These are phyloP conservation scores for Lachancea mirantina DNA, from an alignment of 805 yeast genomes.

Conservation along the genomic window DNA sequence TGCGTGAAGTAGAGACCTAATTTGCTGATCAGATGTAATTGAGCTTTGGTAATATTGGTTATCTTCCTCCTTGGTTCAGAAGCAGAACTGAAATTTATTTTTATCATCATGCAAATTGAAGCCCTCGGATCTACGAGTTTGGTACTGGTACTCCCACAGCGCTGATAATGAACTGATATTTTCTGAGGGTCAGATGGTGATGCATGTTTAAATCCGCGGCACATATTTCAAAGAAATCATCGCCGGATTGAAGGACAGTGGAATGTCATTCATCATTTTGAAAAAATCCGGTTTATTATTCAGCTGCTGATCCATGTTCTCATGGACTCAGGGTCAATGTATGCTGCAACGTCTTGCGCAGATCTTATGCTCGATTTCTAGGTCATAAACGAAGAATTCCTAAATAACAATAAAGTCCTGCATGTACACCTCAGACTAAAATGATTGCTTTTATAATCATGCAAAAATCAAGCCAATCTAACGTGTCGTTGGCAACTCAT, in stretches of 20 bases:
- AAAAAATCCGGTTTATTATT: constrained; percentile 3
- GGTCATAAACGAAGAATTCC: constrained; percentile 78
- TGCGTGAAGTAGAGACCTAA: neutral
- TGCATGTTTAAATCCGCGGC: constrained; percentile 86
- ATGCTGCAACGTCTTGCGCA: neutral
- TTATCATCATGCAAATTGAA: constrained; percentile 26
- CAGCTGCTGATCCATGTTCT: constrained; percentile 24
- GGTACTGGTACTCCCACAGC: constrained; percentile 1
- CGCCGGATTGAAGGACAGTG: constrained; percentile 35
- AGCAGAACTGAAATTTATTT: constrained; percentile 87
- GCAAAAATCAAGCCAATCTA: constrained; percentile 11
- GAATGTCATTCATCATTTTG: constrained; percentile 33
- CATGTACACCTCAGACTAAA: constrained; percentile 64
- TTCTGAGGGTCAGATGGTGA: constrained; percentile 78
- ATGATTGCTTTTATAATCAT: constrained; percentile 33
- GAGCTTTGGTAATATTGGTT: constrained; percentile 59
- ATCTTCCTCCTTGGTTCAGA: constrained; percentile 84
- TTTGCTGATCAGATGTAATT: constrained; percentile 13
- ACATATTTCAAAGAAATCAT: constrained; percentile 47
- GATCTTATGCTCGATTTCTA: constrained; percentile 1
- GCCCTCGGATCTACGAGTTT: constrained; percentile 2
- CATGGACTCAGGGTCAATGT: constrained; percentile 17
- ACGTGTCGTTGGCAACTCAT: no score
- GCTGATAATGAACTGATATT: constrained; percentile 5
- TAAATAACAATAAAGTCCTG: constrained; percentile 56